A percentile compares a stretch with the other conserved stretches of the same genome.
phyloP scores from a whole-genome alignment of 129 eudicot species.

The Dittrichia graveolens region DNA sequence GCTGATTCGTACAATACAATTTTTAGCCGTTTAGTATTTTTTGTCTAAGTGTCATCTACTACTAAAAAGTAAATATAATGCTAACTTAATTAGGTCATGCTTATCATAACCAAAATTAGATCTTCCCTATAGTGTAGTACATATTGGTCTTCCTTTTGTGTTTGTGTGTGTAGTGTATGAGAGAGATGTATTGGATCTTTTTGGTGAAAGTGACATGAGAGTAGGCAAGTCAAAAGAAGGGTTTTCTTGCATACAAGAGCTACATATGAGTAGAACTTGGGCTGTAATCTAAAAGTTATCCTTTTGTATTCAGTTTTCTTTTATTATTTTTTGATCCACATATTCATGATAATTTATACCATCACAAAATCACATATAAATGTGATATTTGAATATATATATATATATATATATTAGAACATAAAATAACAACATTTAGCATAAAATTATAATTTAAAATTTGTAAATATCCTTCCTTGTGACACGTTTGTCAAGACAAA shows the following conservation, averaged over 20 bases:
- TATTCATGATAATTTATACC: no score
- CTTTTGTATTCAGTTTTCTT: not conserved
- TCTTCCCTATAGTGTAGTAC: not conserved
- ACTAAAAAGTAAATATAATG: no score
- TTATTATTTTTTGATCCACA: no score
- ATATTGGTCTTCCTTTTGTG: not conserved
- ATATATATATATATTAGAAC: not conserved
- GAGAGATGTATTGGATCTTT: slow-evolving; percentile 31
- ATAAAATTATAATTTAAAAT: not conserved
- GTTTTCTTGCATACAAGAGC: slow-evolving; percentile 31
- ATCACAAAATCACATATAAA: no score
- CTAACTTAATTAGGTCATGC: slow-evolving; percentile 9
- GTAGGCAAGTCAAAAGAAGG: slow-evolving; percentile 36
- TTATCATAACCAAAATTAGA: slow-evolving; percentile 9
- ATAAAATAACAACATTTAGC: not conserved
- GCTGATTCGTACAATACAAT: no score
- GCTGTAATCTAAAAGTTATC: not conserved
- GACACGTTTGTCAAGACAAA: not conserved
- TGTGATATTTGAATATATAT: no score
- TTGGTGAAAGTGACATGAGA: slow-evolving; percentile 39
- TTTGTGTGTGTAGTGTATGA: slow-evolving; percentile 19
- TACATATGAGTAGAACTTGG: slow-evolving; percentile 10
- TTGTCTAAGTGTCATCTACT: no score
- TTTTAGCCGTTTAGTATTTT: no score
- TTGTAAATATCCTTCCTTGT: not conserved